Conservation (phyloP, 1,139 yeast genomes). For the Geotrichum macrosporum region DNA sequence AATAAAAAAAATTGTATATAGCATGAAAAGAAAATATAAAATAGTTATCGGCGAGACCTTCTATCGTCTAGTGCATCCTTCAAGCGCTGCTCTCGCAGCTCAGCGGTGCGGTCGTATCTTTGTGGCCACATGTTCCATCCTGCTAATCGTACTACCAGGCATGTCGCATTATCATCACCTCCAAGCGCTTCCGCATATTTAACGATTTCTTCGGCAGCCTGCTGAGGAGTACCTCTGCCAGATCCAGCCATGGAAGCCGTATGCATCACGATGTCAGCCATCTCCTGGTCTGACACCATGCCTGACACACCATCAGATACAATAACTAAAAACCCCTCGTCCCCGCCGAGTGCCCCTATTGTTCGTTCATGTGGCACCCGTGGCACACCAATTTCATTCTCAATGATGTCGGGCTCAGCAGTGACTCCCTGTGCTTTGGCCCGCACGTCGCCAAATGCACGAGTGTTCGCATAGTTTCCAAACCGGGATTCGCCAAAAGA, state of each 20-base stretch:
- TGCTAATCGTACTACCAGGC: conserved; percentile 67
- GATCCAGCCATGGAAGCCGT: conserved; percentile 66
- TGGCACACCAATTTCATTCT: conserved; percentile 55
- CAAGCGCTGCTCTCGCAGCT: conserved; percentile 68
- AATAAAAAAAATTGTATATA: no score
- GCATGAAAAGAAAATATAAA: neutral
- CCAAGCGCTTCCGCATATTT: conserved; percentile 82
- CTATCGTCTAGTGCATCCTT: conserved; percentile 42
- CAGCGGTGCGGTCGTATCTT: conserved; percentile 73
- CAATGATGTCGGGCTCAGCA: conserved; percentile 85
- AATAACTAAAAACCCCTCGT: conserved; percentile 72
- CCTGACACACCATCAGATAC: conserved; percentile 87
- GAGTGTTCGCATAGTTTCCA: conserved; percentile 79
- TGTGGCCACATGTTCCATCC: conserved; percentile 95
- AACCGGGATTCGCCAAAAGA: conserved; percentile 92
- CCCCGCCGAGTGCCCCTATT: conserved; percentile 48
- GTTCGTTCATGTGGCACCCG: conserved; percentile 34
- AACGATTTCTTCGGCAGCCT: conserved; percentile 78
- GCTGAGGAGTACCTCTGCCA: conserved; percentile 73
- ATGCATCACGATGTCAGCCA: conserved; percentile 76
- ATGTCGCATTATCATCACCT: conserved; percentile 92
- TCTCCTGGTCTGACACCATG: conserved; percentile 79
- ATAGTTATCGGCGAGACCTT: conserved; percentile 13
- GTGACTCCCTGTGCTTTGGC: conserved; percentile 81
- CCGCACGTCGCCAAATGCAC: conserved; percentile 84